These are phyloP conservation scores for Colletotrichum sp. DNA, from an alignment of 2,329 filamentous ascomycete genomes.

Conservation along the genomic window DNA sequence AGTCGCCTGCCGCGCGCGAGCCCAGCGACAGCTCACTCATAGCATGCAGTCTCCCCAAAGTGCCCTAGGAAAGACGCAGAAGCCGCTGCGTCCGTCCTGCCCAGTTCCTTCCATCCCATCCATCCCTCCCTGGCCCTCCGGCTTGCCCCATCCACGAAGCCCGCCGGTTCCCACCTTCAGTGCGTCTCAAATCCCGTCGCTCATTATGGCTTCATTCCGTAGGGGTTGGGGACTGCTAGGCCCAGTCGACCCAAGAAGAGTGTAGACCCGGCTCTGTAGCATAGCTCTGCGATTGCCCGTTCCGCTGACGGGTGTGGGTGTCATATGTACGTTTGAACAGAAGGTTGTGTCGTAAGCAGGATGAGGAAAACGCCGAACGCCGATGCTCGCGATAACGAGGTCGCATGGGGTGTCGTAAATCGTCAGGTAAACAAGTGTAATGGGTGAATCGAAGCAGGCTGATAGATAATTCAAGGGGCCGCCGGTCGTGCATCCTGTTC, in stretches of 20 bases:
- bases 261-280: slow-evolving; percentile 12
- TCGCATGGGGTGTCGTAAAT: slow-evolving; percentile 22
- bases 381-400: slow-evolving; percentile 22
- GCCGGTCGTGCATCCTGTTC: slow-evolving; percentile 8
- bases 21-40: not conserved
- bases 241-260: not conserved
- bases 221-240: not conserved
- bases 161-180: not conserved
- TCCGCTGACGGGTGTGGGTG: not conserved
- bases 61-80: not conserved
- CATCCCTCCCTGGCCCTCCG: not conserved
- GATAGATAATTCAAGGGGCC: not conserved
- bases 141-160: not conserved
- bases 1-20: not conserved
- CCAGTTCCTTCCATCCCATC: not conserved
- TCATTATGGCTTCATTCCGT: slow-evolving; percentile 17
- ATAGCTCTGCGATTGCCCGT: slow-evolving; percentile 9
- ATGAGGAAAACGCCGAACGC: slow-evolving; percentile 22
- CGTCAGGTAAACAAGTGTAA: slow-evolving; percentile 19
- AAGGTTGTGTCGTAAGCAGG: slow-evolving; percentile 14
- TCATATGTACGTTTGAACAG: slow-evolving; percentile 19
- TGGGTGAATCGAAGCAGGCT: slow-evolving; percentile 12
- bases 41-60: not conserved
- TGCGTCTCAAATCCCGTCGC: slow-evolving; percentile 10
- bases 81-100: not conserved